Base-by-base conservation (phyloP, 768 basidiomycete genomes). In the Podaxis sp. region DNA sequence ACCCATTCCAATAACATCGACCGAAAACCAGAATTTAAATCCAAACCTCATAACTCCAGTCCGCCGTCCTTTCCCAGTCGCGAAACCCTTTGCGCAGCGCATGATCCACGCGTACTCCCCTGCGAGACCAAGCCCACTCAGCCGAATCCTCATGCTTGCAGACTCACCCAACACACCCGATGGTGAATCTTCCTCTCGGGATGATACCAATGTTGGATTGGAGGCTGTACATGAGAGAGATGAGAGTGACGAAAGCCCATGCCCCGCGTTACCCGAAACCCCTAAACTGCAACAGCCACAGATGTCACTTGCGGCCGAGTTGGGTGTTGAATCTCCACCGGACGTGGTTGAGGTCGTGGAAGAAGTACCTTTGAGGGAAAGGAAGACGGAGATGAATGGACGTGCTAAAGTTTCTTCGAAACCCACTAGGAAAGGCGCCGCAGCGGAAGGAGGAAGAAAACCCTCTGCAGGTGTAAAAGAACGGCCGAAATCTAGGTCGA, bases 51-150 rank as follows among this genome's bases (percentile, higher is more conserved):
- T 30, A 15, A 62, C 61, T 17, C 65, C 73, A 6, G 65, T 67
- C n/a, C 77, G 74, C 28, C 79, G 72, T n/a, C 79, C 83, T 1
- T 91, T 89, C 75, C 89, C 89, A 0, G 76, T 88, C 51, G 88
- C 89, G 1, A 92, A 90, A 68, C 89, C 91, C 11, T 76, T 87
- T 54, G 87, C 84, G 1, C 74, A 79, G 59, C 85, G 82, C 60
- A 90, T 91, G 87, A 79, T 84, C 3, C 92, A 94, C 65, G 90
- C 91, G 0, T 94, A 93, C 65, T 93, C 92, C 0, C 92, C 92
- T 30, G 87, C 79, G 2, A 88, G 86, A 71, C 92, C 92, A 0
- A 92, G 90, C 65, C 92, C 92, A 2, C 79, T 94, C 36, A 92
- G 89, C 64, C 83, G 91, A 11, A 92, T 93, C 58, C 79, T 93